phyloP scores from a whole-genome alignment of 805 yeast genomes.

The Wickerhamomyces strasburgensis region DNA sequence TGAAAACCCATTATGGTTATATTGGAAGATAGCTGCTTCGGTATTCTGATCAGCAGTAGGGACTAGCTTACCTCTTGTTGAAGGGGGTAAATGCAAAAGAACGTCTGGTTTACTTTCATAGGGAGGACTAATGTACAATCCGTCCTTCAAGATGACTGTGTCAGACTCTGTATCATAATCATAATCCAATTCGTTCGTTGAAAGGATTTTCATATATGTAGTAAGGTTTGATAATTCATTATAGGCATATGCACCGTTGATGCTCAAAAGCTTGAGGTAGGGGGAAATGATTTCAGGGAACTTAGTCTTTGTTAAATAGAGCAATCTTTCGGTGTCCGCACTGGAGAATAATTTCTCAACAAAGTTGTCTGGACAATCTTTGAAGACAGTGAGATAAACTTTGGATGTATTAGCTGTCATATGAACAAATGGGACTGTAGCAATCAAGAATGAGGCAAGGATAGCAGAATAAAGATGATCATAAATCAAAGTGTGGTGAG shows the following conservation, averaged over 20 bases:
- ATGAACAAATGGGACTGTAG: constrained; percentile 42
- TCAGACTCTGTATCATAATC: constrained; percentile 46
- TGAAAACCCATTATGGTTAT: constrained; percentile 84
- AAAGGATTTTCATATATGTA: constrained; percentile 53
- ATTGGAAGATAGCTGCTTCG: constrained; percentile 56
- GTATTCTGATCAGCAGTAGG: constrained; percentile 40
- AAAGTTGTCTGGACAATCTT: constrained; percentile 30
- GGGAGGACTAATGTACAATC: constrained; percentile 51
- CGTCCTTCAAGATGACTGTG: constrained; percentile 43
- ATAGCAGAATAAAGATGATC: constrained; percentile 49
- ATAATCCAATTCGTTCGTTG: constrained; percentile 34
- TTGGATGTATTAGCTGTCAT: constrained; percentile 32
- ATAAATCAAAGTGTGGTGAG: constrained; percentile 39
- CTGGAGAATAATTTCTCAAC: constrained; percentile 35
- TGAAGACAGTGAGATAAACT: constrained; percentile 27
- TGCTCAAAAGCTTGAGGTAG: constrained; percentile 52
- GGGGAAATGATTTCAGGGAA: constrained; percentile 65
- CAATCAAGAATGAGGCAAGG: constrained; percentile 30
- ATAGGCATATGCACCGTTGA: constrained; percentile 63
- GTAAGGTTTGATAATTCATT: constrained; percentile 53
- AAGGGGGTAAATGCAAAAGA: constrained; percentile 40
- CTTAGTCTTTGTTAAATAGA: constrained; percentile 57
- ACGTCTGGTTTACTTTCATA: constrained; percentile 43
- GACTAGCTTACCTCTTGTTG: constrained; percentile 68
- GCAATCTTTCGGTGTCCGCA: constrained; percentile 29